phyloP scores from a whole-genome alignment of 495 filamentous ascomycete genomes.

The Lasiosphaeria ovina region DNA sequence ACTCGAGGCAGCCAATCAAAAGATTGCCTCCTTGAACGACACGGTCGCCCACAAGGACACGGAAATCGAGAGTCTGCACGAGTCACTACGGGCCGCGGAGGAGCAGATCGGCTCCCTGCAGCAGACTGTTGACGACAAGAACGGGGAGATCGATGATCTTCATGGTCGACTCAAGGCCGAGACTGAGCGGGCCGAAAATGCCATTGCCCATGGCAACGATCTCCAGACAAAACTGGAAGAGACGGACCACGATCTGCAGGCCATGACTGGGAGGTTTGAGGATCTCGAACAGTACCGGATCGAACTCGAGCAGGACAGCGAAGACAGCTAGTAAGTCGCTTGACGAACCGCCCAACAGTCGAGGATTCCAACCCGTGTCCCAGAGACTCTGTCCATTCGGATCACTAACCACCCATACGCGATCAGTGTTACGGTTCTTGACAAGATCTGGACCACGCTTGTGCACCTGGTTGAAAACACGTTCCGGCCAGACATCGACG shows the following conservation, averaged over 20 bases:
- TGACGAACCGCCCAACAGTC: background rate
- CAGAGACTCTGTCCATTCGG: no score
- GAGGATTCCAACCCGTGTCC: no score
- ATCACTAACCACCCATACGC: background rate
- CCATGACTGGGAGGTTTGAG: slow-evolving; percentile 23
- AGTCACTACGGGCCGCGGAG: slow-evolving; percentile 29
- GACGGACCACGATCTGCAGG: slow-evolving; percentile 21
- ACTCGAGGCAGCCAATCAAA: slow-evolving; percentile 23
- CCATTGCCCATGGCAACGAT: slow-evolving; percentile 28
- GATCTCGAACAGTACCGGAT: slow-evolving; percentile 33
- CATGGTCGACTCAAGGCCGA: slow-evolving; percentile 28
- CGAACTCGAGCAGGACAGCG: slow-evolving; percentile 24
- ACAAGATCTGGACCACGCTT: slow-evolving; percentile 40
- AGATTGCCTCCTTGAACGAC: slow-evolving; percentile 28
- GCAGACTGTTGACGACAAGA: slow-evolving; percentile 32
- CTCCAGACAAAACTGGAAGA: slow-evolving; percentile 30
- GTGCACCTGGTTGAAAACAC: slow-evolving; percentile 35
- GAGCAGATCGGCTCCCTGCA: slow-evolving; percentile 30
- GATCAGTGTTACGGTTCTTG: slow-evolving; percentile 32
- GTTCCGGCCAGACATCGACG: slow-evolving; percentile 37
- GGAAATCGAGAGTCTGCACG: slow-evolving; percentile 29
- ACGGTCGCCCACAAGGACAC: slow-evolving; percentile 23
- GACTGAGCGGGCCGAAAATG: slow-evolving; percentile 25
- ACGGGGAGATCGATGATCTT: slow-evolving; percentile 27
- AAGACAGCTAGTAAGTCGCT: slow-evolving; percentile 33